Evolutionary conservation across 129 eudicot genomes (phyloP), one percentile per base, ranked within the genome.

Genomic region (Artemisia argyi): DNA sequence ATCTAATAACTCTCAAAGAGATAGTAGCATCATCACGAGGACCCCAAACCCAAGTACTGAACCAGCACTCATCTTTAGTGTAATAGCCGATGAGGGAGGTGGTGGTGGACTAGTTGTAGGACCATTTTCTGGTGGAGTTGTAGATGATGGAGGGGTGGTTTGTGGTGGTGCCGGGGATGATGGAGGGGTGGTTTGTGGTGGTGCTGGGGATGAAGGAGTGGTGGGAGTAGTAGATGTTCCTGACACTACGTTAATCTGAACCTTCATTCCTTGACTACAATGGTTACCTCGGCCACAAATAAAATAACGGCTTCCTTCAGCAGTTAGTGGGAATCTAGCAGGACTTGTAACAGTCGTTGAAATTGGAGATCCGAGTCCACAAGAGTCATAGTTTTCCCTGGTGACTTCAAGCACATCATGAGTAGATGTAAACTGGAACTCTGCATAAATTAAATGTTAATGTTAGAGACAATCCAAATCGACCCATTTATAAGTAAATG

Each of bases 251-350:
- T 72, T 44, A 53, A 90, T 71, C 62, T 80, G 74, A 30, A 94
- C 52, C 74, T 93, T 90, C 98, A 90, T 90, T 66, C 96, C 97
- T 68, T 69, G 75, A 73, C 53, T 76, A 66, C 98, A 93, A 74
- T 93, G 94, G 0, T 71, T 78, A 19, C 64, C 42, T 70, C 81
- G 76, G 42, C 97, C 88, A 73, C 97, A 93, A 14, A 85, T 78
- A 78, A 90, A 93, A 84, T 89, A 93, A 5, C 89, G 77, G 44
- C 50, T 83, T 32, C 86, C 96, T 11, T 76, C 42, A 50, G 83
- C 44, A 5, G 80, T 24, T 18, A 93, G 89, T 22, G 85, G 12
- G 65, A 90, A 32, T 68, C 49, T 63, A 5, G 96, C 68, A 15
- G 70, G 69, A 50, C 96, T 88, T 54, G 76, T 69, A 4, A 46